Evolutionary conservation across 768 basidiomycete genomes (phyloP).

Genomic region (Omphalotus guepiniiformis): DNA sequence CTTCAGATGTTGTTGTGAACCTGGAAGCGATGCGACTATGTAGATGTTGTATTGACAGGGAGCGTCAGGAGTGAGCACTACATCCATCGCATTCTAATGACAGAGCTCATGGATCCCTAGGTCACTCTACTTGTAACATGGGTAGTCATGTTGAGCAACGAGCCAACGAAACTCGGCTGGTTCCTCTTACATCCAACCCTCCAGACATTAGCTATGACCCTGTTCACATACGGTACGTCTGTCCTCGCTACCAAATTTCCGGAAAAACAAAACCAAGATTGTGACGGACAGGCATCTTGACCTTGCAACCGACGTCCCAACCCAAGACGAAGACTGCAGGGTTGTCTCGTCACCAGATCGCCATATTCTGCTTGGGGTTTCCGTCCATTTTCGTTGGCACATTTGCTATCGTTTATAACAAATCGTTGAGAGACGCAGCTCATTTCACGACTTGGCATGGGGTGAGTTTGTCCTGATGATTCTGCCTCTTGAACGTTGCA

Average conservation of each 20-base stretch:
- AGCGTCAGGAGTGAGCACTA: slow-evolving; percentile 3
- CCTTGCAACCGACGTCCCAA: slow-evolving; percentile 69
- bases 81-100: too few species aligned
- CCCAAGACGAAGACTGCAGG: slow-evolving; percentile 64
- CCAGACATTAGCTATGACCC: slow-evolving; percentile 51
- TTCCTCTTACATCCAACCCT: slow-evolving; percentile 66
- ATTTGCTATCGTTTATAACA: slow-evolving; percentile 59
- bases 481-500: background rate
- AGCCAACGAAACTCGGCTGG: slow-evolving; percentile 48
- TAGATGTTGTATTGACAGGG: background rate
- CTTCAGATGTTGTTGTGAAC: background rate
- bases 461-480: slow-evolving; percentile 37
- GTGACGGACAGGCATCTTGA: slow-evolving; percentile 53
- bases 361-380: slow-evolving; percentile 51
- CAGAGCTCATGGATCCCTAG: slow-evolving; percentile 21
- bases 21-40: background rate
- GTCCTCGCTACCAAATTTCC: background rate
- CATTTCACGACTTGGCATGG: slow-evolving; percentile 80
- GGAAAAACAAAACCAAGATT: background rate
- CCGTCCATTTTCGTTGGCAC: slow-evolving; percentile 58
- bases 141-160: slow-evolving; percentile 38
- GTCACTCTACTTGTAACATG: slow-evolving; percentile 39
- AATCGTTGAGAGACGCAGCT: slow-evolving; percentile 39
- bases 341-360: slow-evolving; percentile 63
- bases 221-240: slow-evolving; percentile 57